Base-by-base conservation (phyloP, 371 early-diverging fungal species). In the Mucor piriformis region DNA sequence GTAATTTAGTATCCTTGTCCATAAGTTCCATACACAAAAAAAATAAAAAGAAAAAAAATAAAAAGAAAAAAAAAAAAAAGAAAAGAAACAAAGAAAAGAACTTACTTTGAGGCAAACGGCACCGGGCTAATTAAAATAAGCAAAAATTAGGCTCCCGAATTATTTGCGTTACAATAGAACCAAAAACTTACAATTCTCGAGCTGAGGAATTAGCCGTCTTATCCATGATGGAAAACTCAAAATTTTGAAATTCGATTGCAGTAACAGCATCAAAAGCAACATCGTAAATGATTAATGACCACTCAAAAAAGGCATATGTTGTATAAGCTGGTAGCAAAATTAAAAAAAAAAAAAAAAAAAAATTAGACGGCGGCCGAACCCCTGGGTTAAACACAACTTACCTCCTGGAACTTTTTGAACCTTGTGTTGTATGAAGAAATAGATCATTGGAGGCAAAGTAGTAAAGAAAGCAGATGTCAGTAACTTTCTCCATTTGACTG, bases 221-320 rank as follows among this genome's bases (percentile, higher is more conserved):
- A 54, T 87, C 83, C 18, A 83, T 63, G 21, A 87, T 66, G 6
- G 74, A 63, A 27, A 87, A 55, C 57, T 84, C 81, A 61, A 85
- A 79, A 24, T 75, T 76, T 33, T 74, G 72, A 66, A 91, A 91
- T 72, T 91, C 91, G 50, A 82, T 74, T 50, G 83, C 82, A 25
- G 86, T 78, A 11, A 89, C 84, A 34, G 88, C 87, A 64, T 92
- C 93, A 64, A 88, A 92, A 52, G 87, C 83, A 21, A 92, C 85
- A 63, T 92, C 93, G 54, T 89, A 88, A 10, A 89, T 37, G 49
- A 92, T 91, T 33, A 92, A 70, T 12, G 88, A 82, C 93, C 92
- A 92, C 63, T 92, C 93, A 66, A 90, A 91, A 75, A 90, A 88
- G 29, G 92, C 90, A 61, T 92, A 92, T 21, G 77, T 83, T 7